These are phyloP conservation scores for Colletotrichum cuscutae DNA, from an alignment of 2,329 filamentous ascomycete genomes.

Conservation along the genomic window DNA sequence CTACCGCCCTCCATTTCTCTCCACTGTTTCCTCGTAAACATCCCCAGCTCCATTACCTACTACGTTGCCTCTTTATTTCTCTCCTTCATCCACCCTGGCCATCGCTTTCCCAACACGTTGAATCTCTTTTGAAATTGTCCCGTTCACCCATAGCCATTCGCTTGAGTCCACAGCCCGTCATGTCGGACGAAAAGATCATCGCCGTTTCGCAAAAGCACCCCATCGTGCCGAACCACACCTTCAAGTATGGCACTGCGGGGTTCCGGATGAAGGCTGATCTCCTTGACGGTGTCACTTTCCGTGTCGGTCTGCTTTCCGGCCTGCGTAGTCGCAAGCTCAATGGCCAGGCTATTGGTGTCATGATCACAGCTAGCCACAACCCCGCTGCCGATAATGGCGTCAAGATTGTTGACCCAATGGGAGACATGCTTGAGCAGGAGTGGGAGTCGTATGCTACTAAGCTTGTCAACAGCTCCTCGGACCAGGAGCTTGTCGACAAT, in stretches of 20 bases:
- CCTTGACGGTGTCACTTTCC: conserved; percentile 91
- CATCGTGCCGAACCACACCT: conserved; percentile 64
- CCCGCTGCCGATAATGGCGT: conserved; percentile 90
- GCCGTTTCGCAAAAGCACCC: conserved; percentile 71
- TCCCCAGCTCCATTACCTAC: conserved; percentile 8
- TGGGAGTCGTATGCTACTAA: conserved; percentile 92
- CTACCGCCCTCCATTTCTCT: conserved; percentile 16
- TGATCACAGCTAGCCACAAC: conserved; percentile 96
- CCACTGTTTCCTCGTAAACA: conserved; percentile 33
- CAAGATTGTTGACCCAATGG: conserved; percentile 96
- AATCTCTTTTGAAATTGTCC: background rate
- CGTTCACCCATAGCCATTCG: conserved; percentile 3
- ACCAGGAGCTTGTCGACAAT: conserved; percentile 78
- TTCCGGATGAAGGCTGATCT: conserved; percentile 80
- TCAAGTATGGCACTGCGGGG: conserved; percentile 75
- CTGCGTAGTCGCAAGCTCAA: conserved; percentile 90
- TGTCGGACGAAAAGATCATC: conserved; percentile 64
- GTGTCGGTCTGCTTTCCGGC: conserved; percentile 88
- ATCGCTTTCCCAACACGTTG: background rate
- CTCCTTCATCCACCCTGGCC: conserved; percentile 5
- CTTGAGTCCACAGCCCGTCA: conserved; percentile 43
- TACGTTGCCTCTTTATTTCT: conserved; percentile 12
- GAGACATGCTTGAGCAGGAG: conserved; percentile 96
- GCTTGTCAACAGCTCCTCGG: conserved; percentile 84
- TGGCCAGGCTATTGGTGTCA: conserved; percentile 92